Conservation (phyloP, 345 rosid species). For the Camelina sativa region DNA sequence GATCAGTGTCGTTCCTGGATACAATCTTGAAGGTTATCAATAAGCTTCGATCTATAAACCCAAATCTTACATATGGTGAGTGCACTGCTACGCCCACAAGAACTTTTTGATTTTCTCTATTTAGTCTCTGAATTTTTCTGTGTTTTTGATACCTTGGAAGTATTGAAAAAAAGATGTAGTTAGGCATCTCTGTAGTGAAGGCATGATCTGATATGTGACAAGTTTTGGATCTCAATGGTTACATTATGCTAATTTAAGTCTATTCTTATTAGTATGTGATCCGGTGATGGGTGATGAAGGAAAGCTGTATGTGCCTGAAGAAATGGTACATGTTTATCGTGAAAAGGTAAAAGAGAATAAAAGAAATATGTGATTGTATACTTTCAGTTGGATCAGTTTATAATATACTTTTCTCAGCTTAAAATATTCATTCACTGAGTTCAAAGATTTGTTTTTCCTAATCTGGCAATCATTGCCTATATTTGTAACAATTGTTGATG, state of each 20-base stretch:
- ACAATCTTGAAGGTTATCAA: conserved; percentile 72
- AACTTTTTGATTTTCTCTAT: not conserved
- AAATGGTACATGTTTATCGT: conserved; percentile 79
- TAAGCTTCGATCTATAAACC: conserved; percentile 87
- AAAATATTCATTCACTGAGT: not conserved
- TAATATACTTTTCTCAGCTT: not conserved
- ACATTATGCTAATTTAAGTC: conserved; percentile 18
- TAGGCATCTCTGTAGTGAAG: not conserved
- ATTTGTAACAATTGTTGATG: conserved; percentile 4
- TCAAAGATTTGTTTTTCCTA: not conserved
- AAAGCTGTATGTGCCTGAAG: conserved; percentile 92
- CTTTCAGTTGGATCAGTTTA: not conserved
- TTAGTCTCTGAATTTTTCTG: not conserved
- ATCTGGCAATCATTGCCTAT: not conserved
- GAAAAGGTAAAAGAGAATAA: conserved; percentile 64
- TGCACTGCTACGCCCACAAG: not conserved
- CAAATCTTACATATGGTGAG: conserved; percentile 86
- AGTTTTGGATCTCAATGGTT: conserved; percentile 7
- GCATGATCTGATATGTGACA: not conserved
- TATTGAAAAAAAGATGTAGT: conserved; percentile 13
- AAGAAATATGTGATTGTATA: not conserved
- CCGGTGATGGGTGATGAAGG: conserved; percentile 99
- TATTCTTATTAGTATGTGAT: conserved; percentile 79
- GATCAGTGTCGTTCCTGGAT: conserved; percentile 92
- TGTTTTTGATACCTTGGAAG: conserved; percentile 5